Base-by-base conservation (phyloP, 768 basidiomycete species). In the Tephrocybe sp. region DNA sequence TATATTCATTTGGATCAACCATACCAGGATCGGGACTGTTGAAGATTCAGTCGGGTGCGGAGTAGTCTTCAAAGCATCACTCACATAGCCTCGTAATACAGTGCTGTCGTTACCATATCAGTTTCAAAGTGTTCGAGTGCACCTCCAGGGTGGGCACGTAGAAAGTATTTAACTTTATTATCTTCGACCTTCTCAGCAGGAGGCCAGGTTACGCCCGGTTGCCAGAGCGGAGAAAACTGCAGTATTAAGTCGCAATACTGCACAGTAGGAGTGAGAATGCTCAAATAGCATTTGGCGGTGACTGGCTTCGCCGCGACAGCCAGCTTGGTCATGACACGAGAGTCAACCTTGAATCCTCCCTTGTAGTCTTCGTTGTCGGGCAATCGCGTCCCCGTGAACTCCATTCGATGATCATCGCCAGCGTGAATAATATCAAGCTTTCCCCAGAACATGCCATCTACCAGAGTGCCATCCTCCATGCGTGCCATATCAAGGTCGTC, bases 401-500 rank as follows among this genome's bases (percentile, higher is more conserved):
- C 91, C 78, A 93, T 79, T 49, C 76, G 77, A 67, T 93, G 91
- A 14, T 70, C 83, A 59, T 89, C 87, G 30, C 83, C 87, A 1
- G 80, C 72, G 61, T 93, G 91, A 11, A 91, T 79, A 45, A 93
- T 89, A 57, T 82, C 83, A 48, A 93, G 80, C 62, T 92, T 92
- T 4, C 91, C 91, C 89, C 87, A 92, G 69, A 92, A 93, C 67
- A 80, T 72, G 35, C 91, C 91, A 43, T 89, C 91, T 16, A 93
- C 91, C 19, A 83, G 72, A 12, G 88, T 92, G 1, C 90, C 91
- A 59, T 93, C 91, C 56, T 92, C 91, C 86, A 90, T 91, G 44
- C 88, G 80, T 2, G 91, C 87, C 91, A 93, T 92, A 64, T 93
- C 91, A 32, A 92, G 77, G 58, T 92, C 91, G 32, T 88, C 87